Evolutionary conservation across 2,329 filamentous ascomycete genomes (phyloP), one percentile per base, ranked within the genome.

Genomic region (Oidium heveae): DNA sequence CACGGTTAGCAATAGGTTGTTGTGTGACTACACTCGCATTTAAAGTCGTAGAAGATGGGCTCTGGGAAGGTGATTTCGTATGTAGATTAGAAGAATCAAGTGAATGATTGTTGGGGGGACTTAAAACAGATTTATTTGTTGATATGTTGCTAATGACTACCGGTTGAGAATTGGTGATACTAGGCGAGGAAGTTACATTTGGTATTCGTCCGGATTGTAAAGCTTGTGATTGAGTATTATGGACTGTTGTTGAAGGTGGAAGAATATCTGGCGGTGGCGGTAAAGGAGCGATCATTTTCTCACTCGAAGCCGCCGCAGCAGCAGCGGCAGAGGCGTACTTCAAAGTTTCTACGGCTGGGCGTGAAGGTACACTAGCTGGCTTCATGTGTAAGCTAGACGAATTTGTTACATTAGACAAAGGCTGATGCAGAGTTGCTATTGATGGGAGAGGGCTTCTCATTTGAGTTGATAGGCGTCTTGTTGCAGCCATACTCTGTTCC

Each of bases 281-380:
- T 63, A 96, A 73, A 43, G 91, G 91, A 56, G 89, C 82, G 64
- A 98, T 95, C 28, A 91, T 91, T 33, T 96, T 88, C 36, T 96
- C 82, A 65, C 82, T 89, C 70, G 86, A 89, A 49, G 88, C 86
- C 0, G 91, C 89, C 0, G 89, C 91, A 0, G 91, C 91, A 0
- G 91, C 91, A 0, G 91, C 91, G 0, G 91, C 91, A 39, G 91
- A 96, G 47, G 91, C 91, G 66, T 98, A 98, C 69, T 96, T 96
- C 60, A 98, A 73, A 1, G 84, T 86, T 66, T 96, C 89, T 51
- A 87, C 87, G 4, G 86, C 84, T 7, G 85, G 80, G 66, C 89
- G 79, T 56, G 84, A 80, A 1, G 91, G 91, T 62, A 88, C 70
- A 18, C 86, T 81, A 18, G 91, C 91, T 13, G 91, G 89, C 71